A percentile compares a stretch with the other conserved stretches of the same genome.
Conservation (phyloP, 2,329 filamentous ascomycete species). For the Aspergillus intermedius region DNA sequence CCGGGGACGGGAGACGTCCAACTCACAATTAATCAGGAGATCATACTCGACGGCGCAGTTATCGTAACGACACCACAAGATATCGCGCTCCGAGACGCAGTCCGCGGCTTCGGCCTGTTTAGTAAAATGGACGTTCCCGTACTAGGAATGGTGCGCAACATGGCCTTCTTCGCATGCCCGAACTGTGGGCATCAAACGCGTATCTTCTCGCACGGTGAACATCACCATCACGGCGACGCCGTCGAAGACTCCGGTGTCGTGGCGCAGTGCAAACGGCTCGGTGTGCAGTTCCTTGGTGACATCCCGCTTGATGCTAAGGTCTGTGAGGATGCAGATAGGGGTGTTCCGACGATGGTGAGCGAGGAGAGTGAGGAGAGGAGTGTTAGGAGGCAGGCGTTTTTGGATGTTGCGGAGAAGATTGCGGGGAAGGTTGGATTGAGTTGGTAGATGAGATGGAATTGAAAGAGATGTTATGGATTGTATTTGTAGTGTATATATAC, state of each 20-base stretch:
- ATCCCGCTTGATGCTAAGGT: conserved; percentile 82
- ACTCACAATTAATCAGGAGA: conserved; percentile 91
- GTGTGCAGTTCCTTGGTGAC: conserved; percentile 76
- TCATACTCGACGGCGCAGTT: conserved; percentile 74
- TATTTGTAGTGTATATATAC: conserved; percentile 7
- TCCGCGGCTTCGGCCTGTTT: conserved; percentile 91
- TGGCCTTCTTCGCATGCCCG: conserved; percentile 77
- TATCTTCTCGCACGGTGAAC: conserved; percentile 57
- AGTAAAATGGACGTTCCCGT: conserved; percentile 70
- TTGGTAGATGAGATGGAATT: conserved; percentile 23
- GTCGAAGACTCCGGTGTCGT: conserved; percentile 55
- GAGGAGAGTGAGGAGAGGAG: conserved; percentile 61
- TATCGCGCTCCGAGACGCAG: conserved; percentile 81
- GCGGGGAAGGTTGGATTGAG: conserved; percentile 38
- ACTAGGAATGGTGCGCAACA: conserved; percentile 85
- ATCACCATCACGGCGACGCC: conserved; percentile 14
- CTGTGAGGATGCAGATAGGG: conserved; percentile 77
- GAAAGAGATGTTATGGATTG: background rate
- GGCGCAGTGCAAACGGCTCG: conserved; percentile 63
- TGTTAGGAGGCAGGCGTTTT: conserved; percentile 64
- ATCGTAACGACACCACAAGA: conserved; percentile 93
- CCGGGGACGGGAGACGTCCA: conserved; percentile 95
- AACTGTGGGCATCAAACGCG: conserved; percentile 67
- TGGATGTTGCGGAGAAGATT: conserved; percentile 58
- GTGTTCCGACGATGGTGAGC: conserved; percentile 82